Evolutionary conservation across 139 green algal genomes (phyloP).

Genomic region (Limnomonas spitsbergensis): DNA sequence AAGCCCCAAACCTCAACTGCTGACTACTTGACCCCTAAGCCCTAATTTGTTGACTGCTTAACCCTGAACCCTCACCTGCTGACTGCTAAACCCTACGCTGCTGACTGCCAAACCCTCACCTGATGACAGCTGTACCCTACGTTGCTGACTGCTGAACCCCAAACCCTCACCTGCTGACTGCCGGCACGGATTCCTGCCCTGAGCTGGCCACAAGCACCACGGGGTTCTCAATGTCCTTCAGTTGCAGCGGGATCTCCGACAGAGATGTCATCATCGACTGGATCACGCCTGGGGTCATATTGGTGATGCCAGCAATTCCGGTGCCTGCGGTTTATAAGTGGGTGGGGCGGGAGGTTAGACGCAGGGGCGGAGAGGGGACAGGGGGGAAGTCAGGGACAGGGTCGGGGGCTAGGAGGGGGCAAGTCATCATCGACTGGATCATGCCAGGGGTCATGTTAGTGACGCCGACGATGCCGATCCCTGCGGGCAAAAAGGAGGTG

Average conservation of each 20-base stretch:
- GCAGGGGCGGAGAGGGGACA: neutral
- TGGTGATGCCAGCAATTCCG: conserved; percentile 32
- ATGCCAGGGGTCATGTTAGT: conserved; percentile 29
- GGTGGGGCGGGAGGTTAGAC: neutral
- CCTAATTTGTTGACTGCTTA: no score
- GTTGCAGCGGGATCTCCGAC: neutral
- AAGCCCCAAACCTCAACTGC: no score
- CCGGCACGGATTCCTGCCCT: conserved; percentile 11
- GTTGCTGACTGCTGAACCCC: neutral
- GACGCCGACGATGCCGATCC: conserved; percentile 27
- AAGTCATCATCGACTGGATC: conserved; percentile 25
- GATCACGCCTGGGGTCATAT: conserved; percentile 25
- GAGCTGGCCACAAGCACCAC: conserved; percentile 33
- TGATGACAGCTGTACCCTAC: neutral
- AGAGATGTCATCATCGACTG: conserved; percentile 22
- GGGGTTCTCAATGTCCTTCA: conserved; percentile 1
- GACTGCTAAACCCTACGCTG: no score
- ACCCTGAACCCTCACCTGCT: no score
- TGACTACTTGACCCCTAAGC: no score
- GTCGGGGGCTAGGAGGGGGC: neutral
- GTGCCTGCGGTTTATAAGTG: conserved; percentile 11
- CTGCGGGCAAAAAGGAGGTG: neutral
- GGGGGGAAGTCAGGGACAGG: neutral
- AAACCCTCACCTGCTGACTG: neutral
- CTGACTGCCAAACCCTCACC: no score